Evolutionary conservation across 106 monocot species (phyloP).

Genomic region (Allium sativum): DNA sequence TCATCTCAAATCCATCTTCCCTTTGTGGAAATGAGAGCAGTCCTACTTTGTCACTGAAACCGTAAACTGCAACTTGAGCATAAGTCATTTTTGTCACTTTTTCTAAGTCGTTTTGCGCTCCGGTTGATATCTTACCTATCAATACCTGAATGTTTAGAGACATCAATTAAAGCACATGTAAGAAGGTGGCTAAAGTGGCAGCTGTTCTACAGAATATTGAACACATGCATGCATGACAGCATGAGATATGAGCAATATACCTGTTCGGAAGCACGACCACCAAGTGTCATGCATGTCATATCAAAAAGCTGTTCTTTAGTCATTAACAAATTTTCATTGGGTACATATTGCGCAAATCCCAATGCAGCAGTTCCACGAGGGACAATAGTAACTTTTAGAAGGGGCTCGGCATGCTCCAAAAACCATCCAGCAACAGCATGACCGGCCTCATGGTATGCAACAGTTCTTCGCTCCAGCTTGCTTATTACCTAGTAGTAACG

Average conservation of each 20-base stretch:
- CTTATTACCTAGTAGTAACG: slow-evolving; percentile 44
- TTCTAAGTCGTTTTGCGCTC: slow-evolving; percentile 92
- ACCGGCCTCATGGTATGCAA: slow-evolving; percentile 87
- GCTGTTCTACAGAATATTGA: not conserved
- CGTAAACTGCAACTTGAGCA: slow-evolving; percentile 92
- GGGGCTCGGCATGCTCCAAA: slow-evolving; percentile 80
- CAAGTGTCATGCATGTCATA: slow-evolving; percentile 91
- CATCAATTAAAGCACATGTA: no score
- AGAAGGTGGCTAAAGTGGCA: no score
- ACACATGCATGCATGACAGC: not conserved
- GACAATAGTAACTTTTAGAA: slow-evolving; percentile 83
- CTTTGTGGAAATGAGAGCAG: slow-evolving; percentile 88
- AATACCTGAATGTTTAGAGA: slow-evolving; percentile 36
- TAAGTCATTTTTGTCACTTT: slow-evolving; percentile 98
- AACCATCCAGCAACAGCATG: slow-evolving; percentile 92
- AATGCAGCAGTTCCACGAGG: slow-evolving; percentile 83
- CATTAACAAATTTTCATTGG: slow-evolving; percentile 80
- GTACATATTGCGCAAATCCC: slow-evolving; percentile 88
- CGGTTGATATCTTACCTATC: slow-evolving; percentile 60
- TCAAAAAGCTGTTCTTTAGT: slow-evolving; percentile 85
- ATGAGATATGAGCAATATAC: not conserved
- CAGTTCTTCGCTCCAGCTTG: slow-evolving; percentile 63
- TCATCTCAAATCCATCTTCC: slow-evolving; percentile 68
- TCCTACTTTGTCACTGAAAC: slow-evolving; percentile 92
- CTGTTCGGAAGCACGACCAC: slow-evolving; percentile 71